A percentile compares a stretch with the other conserved stretches of the same genome.
These are phyloP conservation scores for Platismatia glauca DNA, from an alignment of 495 filamentous ascomycete genomes.

Conservation along the genomic window DNA sequence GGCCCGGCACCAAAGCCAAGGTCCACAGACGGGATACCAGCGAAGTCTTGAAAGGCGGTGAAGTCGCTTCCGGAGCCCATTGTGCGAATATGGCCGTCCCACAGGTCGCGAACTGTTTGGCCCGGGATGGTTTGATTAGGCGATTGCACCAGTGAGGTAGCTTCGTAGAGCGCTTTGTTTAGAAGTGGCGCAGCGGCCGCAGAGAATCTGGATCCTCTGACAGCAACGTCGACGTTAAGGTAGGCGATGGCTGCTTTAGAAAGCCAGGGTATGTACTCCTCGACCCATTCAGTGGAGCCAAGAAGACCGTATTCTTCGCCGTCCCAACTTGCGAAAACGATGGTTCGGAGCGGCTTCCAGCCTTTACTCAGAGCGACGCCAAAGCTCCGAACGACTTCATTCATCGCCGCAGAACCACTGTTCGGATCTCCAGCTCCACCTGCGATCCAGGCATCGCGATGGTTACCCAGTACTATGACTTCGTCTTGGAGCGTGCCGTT, in stretches of 20 bases:
- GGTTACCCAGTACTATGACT: conserved; percentile 88
- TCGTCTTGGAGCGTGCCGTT: conserved; percentile 84
- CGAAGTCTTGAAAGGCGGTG: conserved; percentile 66
- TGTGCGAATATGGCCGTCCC: conserved; percentile 51
- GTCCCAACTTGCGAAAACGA: conserved; percentile 68
- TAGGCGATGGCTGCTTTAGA: conserved; percentile 63
- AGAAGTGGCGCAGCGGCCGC: conserved; percentile 60
- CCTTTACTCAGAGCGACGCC: conserved; percentile 62
- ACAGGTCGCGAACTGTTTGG: conserved; percentile 59
- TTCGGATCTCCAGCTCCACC: conserved; percentile 81
- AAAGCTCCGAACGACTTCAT: conserved; percentile 80
- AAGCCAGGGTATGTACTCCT: conserved; percentile 83
- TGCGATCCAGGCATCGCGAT: conserved; percentile 89
- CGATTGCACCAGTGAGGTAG: conserved; percentile 60
- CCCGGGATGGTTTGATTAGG: conserved; percentile 60
- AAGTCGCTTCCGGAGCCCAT: conserved; percentile 68
- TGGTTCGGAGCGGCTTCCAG: conserved; percentile 82
- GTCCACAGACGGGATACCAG: conserved; percentile 57
- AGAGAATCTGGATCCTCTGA: conserved; percentile 40
- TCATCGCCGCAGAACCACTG: conserved; percentile 79
- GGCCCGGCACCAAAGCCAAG: conserved; percentile 44
- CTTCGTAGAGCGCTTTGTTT: conserved; percentile 63
- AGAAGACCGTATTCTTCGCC: conserved; percentile 65
- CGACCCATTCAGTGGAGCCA: conserved; percentile 68
- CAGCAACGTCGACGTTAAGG: conserved; percentile 61